Conservation (phyloP, 495 filamentous ascomycete species). For the Cairneyella variabilis region DNA sequence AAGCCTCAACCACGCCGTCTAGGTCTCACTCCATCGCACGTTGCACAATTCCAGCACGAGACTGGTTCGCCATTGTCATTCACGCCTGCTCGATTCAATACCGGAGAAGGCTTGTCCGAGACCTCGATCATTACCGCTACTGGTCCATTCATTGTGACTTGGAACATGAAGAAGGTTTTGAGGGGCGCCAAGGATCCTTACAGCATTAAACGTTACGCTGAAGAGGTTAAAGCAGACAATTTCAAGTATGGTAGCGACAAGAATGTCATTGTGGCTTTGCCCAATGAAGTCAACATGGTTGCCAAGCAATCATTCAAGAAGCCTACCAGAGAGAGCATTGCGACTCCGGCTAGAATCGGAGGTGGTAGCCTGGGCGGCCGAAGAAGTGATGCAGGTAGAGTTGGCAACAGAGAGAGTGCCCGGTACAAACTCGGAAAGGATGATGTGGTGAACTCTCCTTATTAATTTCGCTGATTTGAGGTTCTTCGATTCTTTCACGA, state of each 20-base stretch:
- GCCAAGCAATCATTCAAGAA: conserved; percentile 76
- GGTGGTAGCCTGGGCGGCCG: conserved; percentile 30
- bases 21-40: conserved; percentile 79
- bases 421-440: conserved; percentile 61
- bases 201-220: conserved; percentile 90
- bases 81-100: conserved; percentile 92
- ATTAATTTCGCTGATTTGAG: conserved; percentile 37
- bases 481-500: neutral
- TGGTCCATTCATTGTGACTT: conserved; percentile 94
- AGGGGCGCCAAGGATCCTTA: conserved; percentile 79
- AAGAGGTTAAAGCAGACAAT: conserved; percentile 97
- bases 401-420: conserved; percentile 48
- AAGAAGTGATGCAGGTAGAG: conserved; percentile 43
- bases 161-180: conserved; percentile 87
- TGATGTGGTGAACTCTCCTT: conserved; percentile 84
- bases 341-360: conserved; percentile 38
- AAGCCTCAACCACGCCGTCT: conserved; percentile 94
- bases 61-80: conserved; percentile 82
- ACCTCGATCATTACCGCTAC: conserved; percentile 96
- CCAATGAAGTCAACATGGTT: conserved; percentile 98
- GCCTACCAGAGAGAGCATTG: conserved; percentile 90
- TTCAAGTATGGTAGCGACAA: conserved; percentile 97
- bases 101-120: conserved; percentile 72
- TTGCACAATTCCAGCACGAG: conserved; percentile 95
- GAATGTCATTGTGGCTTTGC: conserved; percentile 94